phyloP scores from a whole-genome alignment of 805 yeast genomes.

The Ogataea salicorniae region DNA sequence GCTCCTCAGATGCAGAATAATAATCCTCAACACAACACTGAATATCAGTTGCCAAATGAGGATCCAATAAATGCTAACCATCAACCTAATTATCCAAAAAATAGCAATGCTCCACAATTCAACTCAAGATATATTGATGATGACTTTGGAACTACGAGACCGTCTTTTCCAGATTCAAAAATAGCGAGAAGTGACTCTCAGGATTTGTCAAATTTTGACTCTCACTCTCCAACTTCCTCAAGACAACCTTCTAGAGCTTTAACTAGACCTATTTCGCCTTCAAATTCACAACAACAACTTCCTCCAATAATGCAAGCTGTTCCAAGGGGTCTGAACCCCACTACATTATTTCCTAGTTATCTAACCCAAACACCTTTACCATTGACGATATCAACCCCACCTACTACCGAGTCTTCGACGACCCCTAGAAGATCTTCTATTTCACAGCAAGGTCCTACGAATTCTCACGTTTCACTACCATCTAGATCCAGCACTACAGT shows the following conservation, averaged over 20 bases:
- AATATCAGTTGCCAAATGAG: background rate
- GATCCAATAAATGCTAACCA: background rate
- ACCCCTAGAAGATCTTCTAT: too few relatives aligned
- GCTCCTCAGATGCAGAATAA: too few relatives aligned
- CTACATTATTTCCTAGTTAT: background rate
- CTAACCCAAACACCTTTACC: background rate
- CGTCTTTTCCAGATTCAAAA: background rate
- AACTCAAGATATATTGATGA: slow-evolving; percentile 14
- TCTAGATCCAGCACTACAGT: background rate
- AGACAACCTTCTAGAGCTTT: slow-evolving; percentile 15
- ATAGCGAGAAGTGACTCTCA: slow-evolving; percentile 3
- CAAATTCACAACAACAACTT: slow-evolving; percentile 3
- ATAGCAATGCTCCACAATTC: slow-evolving; percentile 8
- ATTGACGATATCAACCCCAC: background rate
- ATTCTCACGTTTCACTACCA: too few relatives aligned
- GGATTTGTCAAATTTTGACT: slow-evolving; percentile 6
- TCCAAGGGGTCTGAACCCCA: background rate
- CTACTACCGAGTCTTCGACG: too few relatives aligned
- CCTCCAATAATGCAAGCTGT: too few relatives aligned
- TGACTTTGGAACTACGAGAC: slow-evolving; percentile 1
- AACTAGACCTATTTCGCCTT: slow-evolving; percentile 13
- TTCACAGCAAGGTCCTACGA: too few relatives aligned
- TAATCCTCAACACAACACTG: too few relatives aligned
- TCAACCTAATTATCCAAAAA: too few relatives aligned
- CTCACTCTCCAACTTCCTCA: slow-evolving; percentile 17